A percentile compares a stretch with the other conserved stretches of the same genome.
Evolutionary conservation across 768 basidiomycete genomes (phyloP).

Genomic region (Leccinellum albellum): DNA sequence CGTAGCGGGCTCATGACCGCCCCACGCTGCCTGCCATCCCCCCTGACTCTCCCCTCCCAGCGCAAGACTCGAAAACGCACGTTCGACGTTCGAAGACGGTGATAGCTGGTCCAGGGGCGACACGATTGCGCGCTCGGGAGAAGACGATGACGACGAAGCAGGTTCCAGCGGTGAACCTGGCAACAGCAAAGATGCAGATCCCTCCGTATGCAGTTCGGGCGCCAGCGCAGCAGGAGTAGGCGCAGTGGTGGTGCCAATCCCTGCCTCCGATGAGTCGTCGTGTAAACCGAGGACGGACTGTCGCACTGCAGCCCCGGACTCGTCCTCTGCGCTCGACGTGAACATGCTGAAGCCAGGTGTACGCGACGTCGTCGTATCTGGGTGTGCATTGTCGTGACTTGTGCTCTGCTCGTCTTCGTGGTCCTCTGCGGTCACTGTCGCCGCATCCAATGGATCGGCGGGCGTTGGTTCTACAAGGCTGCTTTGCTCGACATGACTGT

Average conservation of each 20-base stretch:
- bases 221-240: slow-evolving; percentile 1
- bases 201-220: slow-evolving; percentile 14
- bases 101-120: slow-evolving; percentile 30
- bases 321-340: slow-evolving; percentile 22
- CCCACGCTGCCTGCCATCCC: slow-evolving; percentile 55
- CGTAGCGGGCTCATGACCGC: slow-evolving; percentile 28
- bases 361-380: slow-evolving; percentile 12
- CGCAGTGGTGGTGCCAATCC: neutral
- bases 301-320: slow-evolving; percentile 12
- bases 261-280: neutral
- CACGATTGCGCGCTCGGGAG: slow-evolving; percentile 25
- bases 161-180: slow-evolving; percentile 11
- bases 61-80: slow-evolving; percentile 41
- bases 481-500: slow-evolving; percentile 31
- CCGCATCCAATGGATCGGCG: slow-evolving; percentile 43
- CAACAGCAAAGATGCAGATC: slow-evolving; percentile 4
- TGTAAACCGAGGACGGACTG: slow-evolving; percentile 8
- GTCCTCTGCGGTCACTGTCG: slow-evolving; percentile 29
- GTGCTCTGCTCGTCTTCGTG: slow-evolving; percentile 29
- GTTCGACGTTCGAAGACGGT: slow-evolving; percentile 20
- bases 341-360: slow-evolving; percentile 52
- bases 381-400: slow-evolving; percentile 8
- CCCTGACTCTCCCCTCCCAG: slow-evolving; percentile 44
- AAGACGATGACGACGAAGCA: slow-evolving; percentile 11
- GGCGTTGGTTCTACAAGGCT: slow-evolving; percentile 14